Evolutionary conservation across 495 filamentous ascomycete genomes (phyloP).

Genomic region (Aspergillus funiculosus): DNA sequence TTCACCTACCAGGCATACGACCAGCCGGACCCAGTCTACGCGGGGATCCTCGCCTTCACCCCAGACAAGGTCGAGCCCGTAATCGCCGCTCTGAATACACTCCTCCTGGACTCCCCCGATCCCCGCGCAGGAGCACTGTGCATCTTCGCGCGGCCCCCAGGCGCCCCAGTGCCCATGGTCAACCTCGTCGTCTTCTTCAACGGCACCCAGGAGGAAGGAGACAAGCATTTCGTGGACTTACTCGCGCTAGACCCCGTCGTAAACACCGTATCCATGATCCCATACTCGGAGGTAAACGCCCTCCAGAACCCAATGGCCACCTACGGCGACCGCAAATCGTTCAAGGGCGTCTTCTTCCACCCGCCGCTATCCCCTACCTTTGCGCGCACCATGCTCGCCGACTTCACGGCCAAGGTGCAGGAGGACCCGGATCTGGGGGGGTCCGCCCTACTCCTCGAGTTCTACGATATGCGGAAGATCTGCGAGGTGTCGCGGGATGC

Average conservation of each 20-base stretch:
- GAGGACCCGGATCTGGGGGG: constrained; percentile 7
- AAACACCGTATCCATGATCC: constrained; percentile 36
- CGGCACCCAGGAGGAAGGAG: constrained; percentile 39
- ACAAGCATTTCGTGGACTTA: constrained; percentile 33
- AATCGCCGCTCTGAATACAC: constrained; percentile 31
- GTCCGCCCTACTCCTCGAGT: constrained; percentile 9
- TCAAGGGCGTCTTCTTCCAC: constrained; percentile 47
- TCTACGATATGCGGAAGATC: constrained; percentile 12
- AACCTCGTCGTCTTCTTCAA: constrained; percentile 47
- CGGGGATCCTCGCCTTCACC: constrained; percentile 37
- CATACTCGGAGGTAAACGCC: constrained; percentile 40
- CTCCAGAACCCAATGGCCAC: constrained; percentile 39
- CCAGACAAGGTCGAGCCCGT: constrained; percentile 30
- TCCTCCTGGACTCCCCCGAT: constrained; percentile 23
- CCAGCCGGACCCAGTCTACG: constrained; percentile 34
- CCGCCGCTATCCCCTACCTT: constrained; percentile 30
- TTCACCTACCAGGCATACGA: constrained; percentile 36
- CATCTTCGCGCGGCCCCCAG: constrained; percentile 33
- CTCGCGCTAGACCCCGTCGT: constrained; percentile 31
- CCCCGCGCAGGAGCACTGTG: constrained; percentile 34
- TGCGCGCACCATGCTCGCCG: constrained; percentile 23
- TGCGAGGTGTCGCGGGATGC: constrained; percentile 7
- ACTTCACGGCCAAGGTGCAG: constrained; percentile 26
- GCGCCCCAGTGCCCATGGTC: constrained; percentile 33
- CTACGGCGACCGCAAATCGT: constrained; percentile 37